Base-by-base conservation (phyloP, 2,329 filamentous ascomycete species). In the Coniochaeta ligniaria region DNA sequence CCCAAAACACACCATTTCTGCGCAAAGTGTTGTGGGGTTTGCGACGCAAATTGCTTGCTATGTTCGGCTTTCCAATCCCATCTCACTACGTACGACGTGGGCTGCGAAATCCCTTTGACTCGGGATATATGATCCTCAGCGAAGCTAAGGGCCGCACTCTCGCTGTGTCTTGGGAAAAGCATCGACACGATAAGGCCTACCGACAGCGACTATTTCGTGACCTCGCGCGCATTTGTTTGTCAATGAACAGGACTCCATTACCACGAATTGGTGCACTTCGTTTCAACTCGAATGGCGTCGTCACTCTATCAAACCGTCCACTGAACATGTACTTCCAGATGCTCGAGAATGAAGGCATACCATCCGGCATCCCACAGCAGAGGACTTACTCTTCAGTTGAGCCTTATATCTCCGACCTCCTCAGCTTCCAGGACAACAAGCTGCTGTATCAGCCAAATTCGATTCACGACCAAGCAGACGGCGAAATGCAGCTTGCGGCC, bases 231-330 rank as follows among this genome's bases (percentile, higher is more conserved):
- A 69, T 72, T 38, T 64, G 65, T 7, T 60, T 69, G 22, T 67
- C 63, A 20, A 65, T 71, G 11, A 55, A 55, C 14, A 35, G 11
- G 11, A n/a, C 3, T 8, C 50, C 50, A 8, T n/a, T 55, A 9
- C 31, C 70, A 20, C 66, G 69, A 8, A 74, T 75, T 58, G 72
- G 72, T 9, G 73, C 73, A 14, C 66, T 64, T 50, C 69, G 64
- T 8, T 60, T 75, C 26, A 66, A 73, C 60, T 59, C 64, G 1
- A 43, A 68, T 17, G 68, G 70, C 8, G 47, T 65, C 12, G 47
- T 76, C 26, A 52, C 65, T 17, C 43, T 76, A 6, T 62, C 62
- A 17, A 77, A 77, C 64, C 72, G 73, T 3, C 75, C 75, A 31
- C 65, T 76, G 22, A 69, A 66, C 22, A 65, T 70, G 61, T 65